phyloP scores from a whole-genome alignment of 495 filamentous ascomycete species.

The Cercophora newfieldiana region DNA sequence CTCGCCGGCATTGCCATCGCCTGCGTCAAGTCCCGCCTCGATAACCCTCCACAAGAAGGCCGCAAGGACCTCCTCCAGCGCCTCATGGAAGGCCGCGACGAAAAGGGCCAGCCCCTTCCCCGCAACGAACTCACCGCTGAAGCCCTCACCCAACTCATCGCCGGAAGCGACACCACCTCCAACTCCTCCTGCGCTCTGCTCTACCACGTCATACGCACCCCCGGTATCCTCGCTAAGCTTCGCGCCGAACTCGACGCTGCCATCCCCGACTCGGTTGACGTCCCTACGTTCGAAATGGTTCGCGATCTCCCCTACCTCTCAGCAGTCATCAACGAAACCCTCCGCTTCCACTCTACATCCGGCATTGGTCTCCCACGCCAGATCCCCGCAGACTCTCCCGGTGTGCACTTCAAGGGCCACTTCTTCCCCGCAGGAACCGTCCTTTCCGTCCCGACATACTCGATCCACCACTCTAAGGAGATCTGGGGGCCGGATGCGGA shows the following conservation, averaged over 20 bases:
- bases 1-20: slow-evolving; percentile 78
- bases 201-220: slow-evolving; percentile 70
- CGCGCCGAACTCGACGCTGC: slow-evolving; percentile 71
- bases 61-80: slow-evolving; percentile 81
- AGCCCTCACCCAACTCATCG: slow-evolving; percentile 86
- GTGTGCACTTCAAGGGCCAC: slow-evolving; percentile 51
- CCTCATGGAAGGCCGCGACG: slow-evolving; percentile 84
- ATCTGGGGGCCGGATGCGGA: slow-evolving; percentile 87
- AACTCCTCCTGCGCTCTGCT: slow-evolving; percentile 88
- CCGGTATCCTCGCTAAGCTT: slow-evolving; percentile 69
- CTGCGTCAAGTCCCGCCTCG: slow-evolving; percentile 71
- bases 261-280: slow-evolving; percentile 57
- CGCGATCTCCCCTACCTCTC: slow-evolving; percentile 76
- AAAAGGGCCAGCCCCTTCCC: slow-evolving; percentile 69
- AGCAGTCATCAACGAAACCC: slow-evolving; percentile 81
- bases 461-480: slow-evolving; percentile 75
- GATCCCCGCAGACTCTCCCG: slow-evolving; percentile 61
- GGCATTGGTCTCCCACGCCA: slow-evolving; percentile 83
- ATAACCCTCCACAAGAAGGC: slow-evolving; percentile 57
- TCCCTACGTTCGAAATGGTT: slow-evolving; percentile 71
- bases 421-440: slow-evolving; percentile 75
- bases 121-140: slow-evolving; percentile 83
- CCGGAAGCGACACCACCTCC: slow-evolving; percentile 85
- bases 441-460: slow-evolving; percentile 82
- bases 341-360: slow-evolving; percentile 87